Evolutionary conservation across 345 rosid genomes (phyloP).

Genomic region (Populus ilicifolia): DNA sequence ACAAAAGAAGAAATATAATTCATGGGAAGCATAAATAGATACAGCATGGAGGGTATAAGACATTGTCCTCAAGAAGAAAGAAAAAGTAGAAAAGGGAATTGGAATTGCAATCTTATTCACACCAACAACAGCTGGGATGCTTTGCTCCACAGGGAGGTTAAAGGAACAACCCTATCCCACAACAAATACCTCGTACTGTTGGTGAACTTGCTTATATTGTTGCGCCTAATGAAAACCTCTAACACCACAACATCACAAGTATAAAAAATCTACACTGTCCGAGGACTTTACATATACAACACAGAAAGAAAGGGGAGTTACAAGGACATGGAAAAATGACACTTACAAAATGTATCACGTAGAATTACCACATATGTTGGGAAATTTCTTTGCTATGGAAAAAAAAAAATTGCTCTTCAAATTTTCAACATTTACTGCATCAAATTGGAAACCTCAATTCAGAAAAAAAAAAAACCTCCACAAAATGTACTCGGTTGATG

Average conservation of each 20-base stretch:
- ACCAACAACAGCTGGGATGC: background rate
- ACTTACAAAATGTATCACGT: background rate
- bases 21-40: background rate
- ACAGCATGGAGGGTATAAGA: background rate
- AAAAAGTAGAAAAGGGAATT: background rate
- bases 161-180: background rate
- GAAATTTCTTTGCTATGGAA: background rate
- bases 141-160: background rate
- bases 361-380: background rate
- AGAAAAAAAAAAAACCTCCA: background rate
- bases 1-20: background rate
- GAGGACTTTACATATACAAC: background rate
- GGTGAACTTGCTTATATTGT: background rate
- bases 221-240: background rate
- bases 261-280: background rate
- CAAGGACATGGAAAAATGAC: background rate
- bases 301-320: background rate
- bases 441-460: background rate
- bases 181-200: background rate
- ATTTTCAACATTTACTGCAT: background rate
- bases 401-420: background rate
- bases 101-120: background rate
- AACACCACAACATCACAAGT: background rate
- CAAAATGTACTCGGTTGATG: background rate
- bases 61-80: background rate